Evolutionary conservation across 495 filamentous ascomycete genomes (phyloP).

Genomic region (Poronia punctata): DNA sequence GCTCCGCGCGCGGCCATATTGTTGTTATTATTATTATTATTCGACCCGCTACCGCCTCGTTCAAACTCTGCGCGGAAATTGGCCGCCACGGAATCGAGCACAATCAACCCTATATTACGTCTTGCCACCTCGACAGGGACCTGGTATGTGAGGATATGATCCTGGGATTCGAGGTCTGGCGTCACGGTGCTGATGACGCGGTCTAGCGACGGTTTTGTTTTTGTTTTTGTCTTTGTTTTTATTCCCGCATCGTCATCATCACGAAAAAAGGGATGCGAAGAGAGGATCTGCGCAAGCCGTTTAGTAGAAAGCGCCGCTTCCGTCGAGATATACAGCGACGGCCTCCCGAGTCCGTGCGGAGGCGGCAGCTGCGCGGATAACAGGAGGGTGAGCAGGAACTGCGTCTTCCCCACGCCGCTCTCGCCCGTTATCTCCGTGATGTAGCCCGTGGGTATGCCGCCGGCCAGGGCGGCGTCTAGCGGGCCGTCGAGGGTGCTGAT

Average conservation of each 20-base stretch:
- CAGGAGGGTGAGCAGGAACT: slow-evolving; percentile 78
- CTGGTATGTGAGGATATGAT: slow-evolving; percentile 89
- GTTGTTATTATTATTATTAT: slow-evolving; percentile 18
- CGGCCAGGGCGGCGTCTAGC: slow-evolving; percentile 69
- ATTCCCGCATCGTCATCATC: slow-evolving; percentile 23
- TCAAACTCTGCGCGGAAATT: slow-evolving; percentile 92
- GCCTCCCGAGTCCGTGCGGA: slow-evolving; percentile 59
- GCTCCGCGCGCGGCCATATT: slow-evolving; percentile 55
- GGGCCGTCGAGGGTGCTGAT: slow-evolving; percentile 75
- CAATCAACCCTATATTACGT: slow-evolving; percentile 67
- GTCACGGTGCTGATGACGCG: slow-evolving; percentile 71
- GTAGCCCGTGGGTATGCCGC: slow-evolving; percentile 78
- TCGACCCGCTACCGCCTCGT: slow-evolving; percentile 21
- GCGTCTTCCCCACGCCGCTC: slow-evolving; percentile 93
- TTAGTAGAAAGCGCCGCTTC: slow-evolving; percentile 76
- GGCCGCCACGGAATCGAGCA: slow-evolving; percentile 86
- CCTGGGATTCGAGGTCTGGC: slow-evolving; percentile 90
- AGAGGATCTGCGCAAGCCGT: slow-evolving; percentile 70
- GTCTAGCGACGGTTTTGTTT: slow-evolving; percentile 60
- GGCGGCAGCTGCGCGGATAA: slow-evolving; percentile 73
- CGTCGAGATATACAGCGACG: slow-evolving; percentile 90
- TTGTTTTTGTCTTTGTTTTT: no score
- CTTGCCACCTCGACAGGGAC: slow-evolving; percentile 74
- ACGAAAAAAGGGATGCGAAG: slow-evolving; percentile 56
- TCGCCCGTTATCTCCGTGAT: slow-evolving; percentile 90